These are phyloP conservation scores for Hibiscus mutabilis DNA, from an alignment of 345 rosid genomes.

Conservation along the genomic window DNA sequence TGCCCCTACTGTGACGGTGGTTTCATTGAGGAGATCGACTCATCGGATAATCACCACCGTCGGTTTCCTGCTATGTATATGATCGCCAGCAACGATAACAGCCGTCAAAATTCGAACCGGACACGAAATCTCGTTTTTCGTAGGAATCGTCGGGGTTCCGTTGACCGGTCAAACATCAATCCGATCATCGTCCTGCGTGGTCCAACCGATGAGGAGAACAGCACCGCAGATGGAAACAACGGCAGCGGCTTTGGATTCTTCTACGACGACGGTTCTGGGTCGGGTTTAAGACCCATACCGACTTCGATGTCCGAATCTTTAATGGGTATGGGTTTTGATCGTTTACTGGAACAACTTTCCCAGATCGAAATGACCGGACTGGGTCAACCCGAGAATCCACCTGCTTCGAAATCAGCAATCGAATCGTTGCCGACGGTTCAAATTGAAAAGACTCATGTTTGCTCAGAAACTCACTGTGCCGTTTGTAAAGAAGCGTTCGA, in stretches of 20 bases:
- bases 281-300: conserved; percentile 11
- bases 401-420: conserved; percentile 23
- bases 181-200: conserved; percentile 19
- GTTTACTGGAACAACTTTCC: conserved; percentile 17
- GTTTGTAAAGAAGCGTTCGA: conserved; percentile 27
- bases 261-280: conserved; percentile 11
- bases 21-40: conserved; percentile 18
- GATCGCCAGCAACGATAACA: not conserved
- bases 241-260: conserved; percentile 9
- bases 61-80: conserved; percentile 10
- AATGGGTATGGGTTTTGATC: conserved; percentile 15
- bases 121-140: not conserved
- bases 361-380: conserved; percentile 16
- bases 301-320: conserved; percentile 12
- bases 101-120: conserved; percentile 8
- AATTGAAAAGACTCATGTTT: conserved; percentile 9
- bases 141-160: conserved; percentile 7
- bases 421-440: conserved; percentile 21
- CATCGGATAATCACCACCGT: not conserved
- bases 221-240: not conserved
- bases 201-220: not conserved
- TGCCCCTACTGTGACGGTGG: conserved; percentile 26
- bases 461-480: conserved; percentile 20
- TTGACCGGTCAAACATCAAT: conserved; percentile 16
- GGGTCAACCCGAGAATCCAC: conserved; percentile 15